Conservation (phyloP, 176 grass and related monocot species). For the Avena insularis region DNA sequence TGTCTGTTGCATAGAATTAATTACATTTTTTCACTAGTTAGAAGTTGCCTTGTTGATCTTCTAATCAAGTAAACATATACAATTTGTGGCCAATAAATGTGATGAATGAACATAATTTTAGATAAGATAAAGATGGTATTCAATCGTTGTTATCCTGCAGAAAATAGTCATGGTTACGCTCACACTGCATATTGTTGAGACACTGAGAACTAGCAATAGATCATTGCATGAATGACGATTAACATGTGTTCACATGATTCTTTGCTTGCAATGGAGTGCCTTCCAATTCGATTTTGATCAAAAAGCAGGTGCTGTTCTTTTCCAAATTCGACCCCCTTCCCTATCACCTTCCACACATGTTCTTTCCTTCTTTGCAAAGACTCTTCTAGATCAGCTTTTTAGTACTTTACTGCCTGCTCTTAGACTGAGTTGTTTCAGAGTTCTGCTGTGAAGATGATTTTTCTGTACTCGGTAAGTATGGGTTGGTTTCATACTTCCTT, state of each 20-base stretch:
- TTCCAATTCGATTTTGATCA: slow-evolving; percentile 22
- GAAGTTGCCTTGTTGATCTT: slow-evolving; percentile 59
- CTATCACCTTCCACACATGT: not conserved
- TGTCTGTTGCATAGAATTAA: slow-evolving; percentile 99
- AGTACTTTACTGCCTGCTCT: not conserved
- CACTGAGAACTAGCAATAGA: not conserved
- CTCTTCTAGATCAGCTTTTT: not conserved
- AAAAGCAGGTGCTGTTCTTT: not conserved
- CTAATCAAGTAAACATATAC: slow-evolving; percentile 50
- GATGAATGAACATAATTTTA: slow-evolving; percentile 38
- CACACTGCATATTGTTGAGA: slow-evolving; percentile 20
- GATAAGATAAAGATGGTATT: slow-evolving; percentile 36
- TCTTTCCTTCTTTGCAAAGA: not conserved
- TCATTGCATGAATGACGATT: not conserved
- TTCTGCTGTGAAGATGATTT: slow-evolving; percentile 7
- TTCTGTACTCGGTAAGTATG: not conserved
- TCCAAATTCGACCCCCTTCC: not conserved
- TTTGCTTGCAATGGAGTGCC: not conserved
- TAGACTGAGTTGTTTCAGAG: not conserved
- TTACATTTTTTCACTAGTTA: slow-evolving; percentile 72
- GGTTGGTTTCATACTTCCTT: too few species aligned
- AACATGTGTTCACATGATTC: not conserved
- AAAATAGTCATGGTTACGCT: slow-evolving; percentile 14
- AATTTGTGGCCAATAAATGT: slow-evolving; percentile 48
- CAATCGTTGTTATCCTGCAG: slow-evolving; percentile 41